Evolutionary conservation across 345 rosid species (phyloP), one percentile per base, ranked within the genome.

Genomic region (Combretum micranthum): DNA sequence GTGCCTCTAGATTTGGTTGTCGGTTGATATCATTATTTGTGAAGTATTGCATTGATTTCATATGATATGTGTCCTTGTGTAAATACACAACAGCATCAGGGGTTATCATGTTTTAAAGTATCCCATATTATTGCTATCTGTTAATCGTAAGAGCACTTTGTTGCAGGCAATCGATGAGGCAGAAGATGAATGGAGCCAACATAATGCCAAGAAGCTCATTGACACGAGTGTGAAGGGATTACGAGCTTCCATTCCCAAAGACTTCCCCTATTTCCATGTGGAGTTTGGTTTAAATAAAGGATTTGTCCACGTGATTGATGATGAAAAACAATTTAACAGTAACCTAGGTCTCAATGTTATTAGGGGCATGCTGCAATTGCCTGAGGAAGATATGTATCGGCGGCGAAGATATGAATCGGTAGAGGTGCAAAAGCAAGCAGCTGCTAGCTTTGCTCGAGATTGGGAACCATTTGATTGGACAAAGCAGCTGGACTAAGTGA

Each of bases 131-230:
- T 17, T 19, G 19, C 20, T 9, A 15, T 19, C 59, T 18, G 26
- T 52, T 57, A 32, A 7, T 32, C 39, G 9, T 32, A 32, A 32
- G 9, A 32, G 39, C 39, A 32, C 39, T 32, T 32, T 7, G 39
- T 32, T 32, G 39, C 79, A 83, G 94, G 98, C 97, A 13, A 93
- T 93, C 13, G 95, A 93, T 11, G 97, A 93, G 75, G 99, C 99
- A 1, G 97, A 89, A 72, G 95, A 91, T 16, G 97, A 93, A 59
- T 93, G 96, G 99, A 93, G 96, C 80, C 99, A 87, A 52, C 99
- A 92, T 69, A 89, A 87, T 46, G 88, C 97, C 16, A 93, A 89
- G 80, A 93, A 78, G 77, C 86, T 93, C 23, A 93, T 83, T 2
- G 97, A 89, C 66, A 93, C 99, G 1, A 85, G 94, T 50, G 77